Evolutionary conservation across 352 stramenopile species (phyloP), one percentile per base, ranked within the genome.

Genomic region (Peronospora destructor): DNA sequence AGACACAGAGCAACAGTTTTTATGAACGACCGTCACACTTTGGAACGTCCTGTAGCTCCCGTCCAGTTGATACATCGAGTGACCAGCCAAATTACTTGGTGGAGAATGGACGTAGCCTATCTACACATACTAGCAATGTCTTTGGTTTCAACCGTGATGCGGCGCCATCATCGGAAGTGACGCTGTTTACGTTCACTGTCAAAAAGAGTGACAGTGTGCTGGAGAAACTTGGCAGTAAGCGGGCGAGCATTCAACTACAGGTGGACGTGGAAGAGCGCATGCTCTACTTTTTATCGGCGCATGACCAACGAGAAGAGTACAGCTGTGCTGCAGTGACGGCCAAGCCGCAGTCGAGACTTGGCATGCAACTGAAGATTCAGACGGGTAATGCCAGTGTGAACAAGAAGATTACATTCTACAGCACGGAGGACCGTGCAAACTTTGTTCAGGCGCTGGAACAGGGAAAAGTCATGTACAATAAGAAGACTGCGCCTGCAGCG

Each of bases 311-410:
- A 11, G 82, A 93, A 57, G 85, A 80, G 45, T 91, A 86, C 48
- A 89, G 76, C 46, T 93, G 79, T 37, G 77, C 82, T 0, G 76
- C 79, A 0, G 76, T 91, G 21, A 90, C 80, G 19, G 82, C 82
- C 45, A 80, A 80, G 21, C 73, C 79, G n/a, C 73, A 90, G 59
- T 84, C 76, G 5, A 61, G 79, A 0, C 58, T 90, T 5, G 77
- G 76, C 21, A 85, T 93, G 68, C 82, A 93, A 53, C 71, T 93
- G 49, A 89, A 87, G 61, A 93, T 93, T 51, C 79, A 91, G 61
- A 89, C 76, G 4, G 66, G 66, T 26, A 77, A 73, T 26, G 73
- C 73, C n/a, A 73, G 75, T 28, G 56, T 91, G 28, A 94, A 68
- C 59, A 87, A 87, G 55, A 91, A 91, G 49, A 87, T 94, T 53